phyloP scores from a whole-genome alignment of 768 basidiomycete species.

The Tulasnella sp. region DNA sequence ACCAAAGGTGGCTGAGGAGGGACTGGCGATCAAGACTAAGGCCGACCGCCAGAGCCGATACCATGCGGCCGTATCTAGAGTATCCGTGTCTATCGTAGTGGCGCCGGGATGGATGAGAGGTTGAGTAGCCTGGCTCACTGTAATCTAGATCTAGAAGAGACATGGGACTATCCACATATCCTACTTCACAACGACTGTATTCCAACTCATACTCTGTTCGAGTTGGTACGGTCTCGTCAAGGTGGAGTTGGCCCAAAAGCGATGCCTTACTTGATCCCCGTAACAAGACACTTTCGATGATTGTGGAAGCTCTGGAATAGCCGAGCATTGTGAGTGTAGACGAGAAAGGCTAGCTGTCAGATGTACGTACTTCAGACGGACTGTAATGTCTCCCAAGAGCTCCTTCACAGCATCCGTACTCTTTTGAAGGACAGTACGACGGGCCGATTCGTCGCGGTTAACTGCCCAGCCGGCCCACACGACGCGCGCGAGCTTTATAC shows the following conservation, averaged over 20 bases:
- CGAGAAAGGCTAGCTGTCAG: neutral
- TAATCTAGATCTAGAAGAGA: slow-evolving; percentile 11
- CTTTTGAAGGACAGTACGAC: neutral
- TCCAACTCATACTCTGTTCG: neutral
- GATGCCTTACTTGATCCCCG: neutral
- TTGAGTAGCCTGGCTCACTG: neutral
- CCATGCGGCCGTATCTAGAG: slow-evolving; percentile 51
- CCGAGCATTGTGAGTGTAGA: neutral
- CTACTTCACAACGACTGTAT: slow-evolving; percentile 5
- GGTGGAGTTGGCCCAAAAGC: neutral
- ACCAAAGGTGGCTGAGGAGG: slow-evolving; percentile 50
- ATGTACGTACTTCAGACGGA: slow-evolving; percentile 2
- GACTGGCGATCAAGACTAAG: slow-evolving; percentile 49
- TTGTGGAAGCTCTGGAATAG: neutral
- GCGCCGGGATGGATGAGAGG: neutral
- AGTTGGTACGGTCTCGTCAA: neutral
- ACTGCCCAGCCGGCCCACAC: neutral
- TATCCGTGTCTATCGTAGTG: slow-evolving; percentile 40
- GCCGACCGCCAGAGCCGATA: slow-evolving; percentile 43
- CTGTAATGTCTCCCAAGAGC: neutral
- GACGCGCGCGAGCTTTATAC: neutral
- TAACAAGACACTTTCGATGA: neutral
- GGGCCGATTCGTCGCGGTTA: neutral
- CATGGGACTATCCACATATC: slow-evolving; percentile 18
- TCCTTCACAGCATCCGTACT: neutral